These are phyloP conservation scores for Aspergillus brasiliensis DNA, from an alignment of 2,329 filamentous ascomycete genomes.

Conservation along the genomic window DNA sequence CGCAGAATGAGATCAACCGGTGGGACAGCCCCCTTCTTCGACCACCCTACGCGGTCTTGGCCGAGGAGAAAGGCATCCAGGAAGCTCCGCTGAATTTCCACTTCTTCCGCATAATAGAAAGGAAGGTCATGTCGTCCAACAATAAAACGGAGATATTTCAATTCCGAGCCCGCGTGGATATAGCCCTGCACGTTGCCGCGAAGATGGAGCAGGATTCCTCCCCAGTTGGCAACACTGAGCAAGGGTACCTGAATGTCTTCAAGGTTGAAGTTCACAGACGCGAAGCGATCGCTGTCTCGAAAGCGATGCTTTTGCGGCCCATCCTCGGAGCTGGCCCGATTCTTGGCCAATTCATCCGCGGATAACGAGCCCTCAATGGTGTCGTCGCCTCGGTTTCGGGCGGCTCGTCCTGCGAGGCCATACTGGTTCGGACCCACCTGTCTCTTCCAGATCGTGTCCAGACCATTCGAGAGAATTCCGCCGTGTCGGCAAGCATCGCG, in stretches of 20 bases:
- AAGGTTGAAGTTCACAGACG: conserved; percentile 62
- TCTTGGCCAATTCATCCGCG: conserved; percentile 13
- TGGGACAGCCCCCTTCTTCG: conserved; percentile 54
- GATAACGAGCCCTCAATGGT: conserved; percentile 26
- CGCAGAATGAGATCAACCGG: conserved; percentile 61
- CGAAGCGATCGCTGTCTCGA: conserved; percentile 63
- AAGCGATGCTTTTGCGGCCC: conserved; percentile 48
- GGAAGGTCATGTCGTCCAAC: conserved; percentile 69
- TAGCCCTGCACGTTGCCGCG: conserved; percentile 68
- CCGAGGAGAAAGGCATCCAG: conserved; percentile 69
- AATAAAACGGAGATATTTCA: conserved; percentile 69
- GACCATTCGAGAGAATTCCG: conserved; percentile 59
- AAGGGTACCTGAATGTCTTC: conserved; percentile 66
- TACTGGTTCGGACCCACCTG: conserved; percentile 69
- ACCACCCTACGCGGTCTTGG: conserved; percentile 52
- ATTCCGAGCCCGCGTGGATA: conserved; percentile 60
- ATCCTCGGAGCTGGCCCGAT: conserved; percentile 3
- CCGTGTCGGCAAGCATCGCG: conserved; percentile 60
- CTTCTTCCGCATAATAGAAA: conserved; percentile 69
- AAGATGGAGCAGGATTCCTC: conserved; percentile 66
- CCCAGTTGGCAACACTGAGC: conserved; percentile 68
- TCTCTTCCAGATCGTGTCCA: conserved; percentile 65
- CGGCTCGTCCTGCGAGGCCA: conserved; percentile 32
- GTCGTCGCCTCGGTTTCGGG: conserved; percentile 24
- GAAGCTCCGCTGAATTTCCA: conserved; percentile 66